Base-by-base conservation (phyloP, 2,329 filamentous ascomycete genomes). In the Cladobotryum mycophilum region DNA sequence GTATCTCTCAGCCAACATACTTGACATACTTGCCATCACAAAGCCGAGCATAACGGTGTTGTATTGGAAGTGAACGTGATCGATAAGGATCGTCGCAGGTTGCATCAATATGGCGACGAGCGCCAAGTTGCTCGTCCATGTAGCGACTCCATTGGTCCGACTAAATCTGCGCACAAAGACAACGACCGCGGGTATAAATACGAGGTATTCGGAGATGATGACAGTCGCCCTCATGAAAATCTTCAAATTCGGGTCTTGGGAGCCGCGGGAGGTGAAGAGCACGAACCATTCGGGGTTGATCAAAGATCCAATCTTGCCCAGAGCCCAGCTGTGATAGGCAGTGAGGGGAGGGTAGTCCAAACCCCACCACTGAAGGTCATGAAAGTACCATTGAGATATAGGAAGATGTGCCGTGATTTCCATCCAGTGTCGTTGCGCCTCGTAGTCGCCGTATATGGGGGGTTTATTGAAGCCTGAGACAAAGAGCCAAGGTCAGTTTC, bases 381-480 rank as follows among this genome's bases (percentile, higher is more conserved):
- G 89, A 64, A 95, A 96, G 69, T 99, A 99, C 93, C 95, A 99
- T 67, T 93, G 87, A 11, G 89, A 93, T 36, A 95, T 78, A 13
- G 93, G 93, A 2, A 99, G 76, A 53, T 96, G 82, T 8, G 82
- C 88, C 2, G 93, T 96, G 57, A 99, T 76, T 65, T 99, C 93
- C 91, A 99, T 96, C 93, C 93, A 99, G 69, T 99, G 93, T 60
- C 93, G 77, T 68, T 99, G 93, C 3, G 95, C 93, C 73, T 99
- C 93, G 70, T 96, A 99, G 69, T 99, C 93, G 58, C 93, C 93
- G 64, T 91, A 88, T 83, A 96, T 90, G 5, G 93, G 93, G 35
- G 91, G 91, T 53, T 81, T 82, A 53, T 85, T 75, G 62, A 85
- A 88, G 50, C 92, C 88, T 90, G 30, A 42, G 41, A 48, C 14